A percentile compares a stretch with the other conserved stretches of the same genome.
These are phyloP conservation scores for Entelexis paramagnoliae DNA, from an alignment of 1,139 yeast species.

Conservation along the genomic window DNA sequence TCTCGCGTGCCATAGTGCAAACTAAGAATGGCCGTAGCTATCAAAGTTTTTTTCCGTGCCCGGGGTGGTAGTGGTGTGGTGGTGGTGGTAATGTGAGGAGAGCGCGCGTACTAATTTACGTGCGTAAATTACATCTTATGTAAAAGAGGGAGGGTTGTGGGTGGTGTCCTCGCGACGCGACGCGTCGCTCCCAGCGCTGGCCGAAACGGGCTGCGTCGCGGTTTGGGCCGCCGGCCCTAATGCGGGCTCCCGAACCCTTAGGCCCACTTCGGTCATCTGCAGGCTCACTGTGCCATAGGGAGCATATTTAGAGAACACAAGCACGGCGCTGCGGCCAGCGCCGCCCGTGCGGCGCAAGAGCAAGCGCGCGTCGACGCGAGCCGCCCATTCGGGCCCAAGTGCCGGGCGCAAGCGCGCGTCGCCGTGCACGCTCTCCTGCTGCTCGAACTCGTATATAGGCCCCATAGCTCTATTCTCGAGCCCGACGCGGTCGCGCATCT, in stretches of 20 bases:
- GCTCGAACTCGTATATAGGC: conserved; percentile 7
- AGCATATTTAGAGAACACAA: conserved; percentile 15
- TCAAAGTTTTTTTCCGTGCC: too few relatives aligned
- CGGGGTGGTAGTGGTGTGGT: too few relatives aligned
- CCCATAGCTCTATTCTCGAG: neutral
- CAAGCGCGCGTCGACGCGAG: conserved; percentile 16
- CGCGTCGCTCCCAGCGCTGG: conserved; percentile 3
- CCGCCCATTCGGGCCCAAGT: conserved; percentile 14
- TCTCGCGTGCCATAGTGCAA: conserved; percentile 13
- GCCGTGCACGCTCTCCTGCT: conserved; percentile 6
- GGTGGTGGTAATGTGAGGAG: neutral
- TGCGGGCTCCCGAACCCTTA: conserved; percentile 2
- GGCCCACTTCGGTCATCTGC: conserved; percentile 8
- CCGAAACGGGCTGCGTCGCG: too few relatives aligned
- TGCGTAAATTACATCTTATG: conserved; percentile 8
- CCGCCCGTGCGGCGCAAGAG: conserved; percentile 1
- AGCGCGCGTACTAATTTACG: conserved; percentile 5
- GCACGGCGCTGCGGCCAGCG: neutral
- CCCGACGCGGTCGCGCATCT: conserved; percentile 48
- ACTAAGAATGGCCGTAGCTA: too few relatives aligned
- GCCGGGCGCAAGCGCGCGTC: conserved; percentile 13
- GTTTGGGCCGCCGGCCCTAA: too few relatives aligned
- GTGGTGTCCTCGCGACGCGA: neutral
- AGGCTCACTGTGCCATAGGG: conserved; percentile 6
- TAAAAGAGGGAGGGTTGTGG: too few relatives aligned